Conservation (phyloP, 2,329 filamentous ascomycete species). For the Paecilomyces dactylethromorphus region DNA sequence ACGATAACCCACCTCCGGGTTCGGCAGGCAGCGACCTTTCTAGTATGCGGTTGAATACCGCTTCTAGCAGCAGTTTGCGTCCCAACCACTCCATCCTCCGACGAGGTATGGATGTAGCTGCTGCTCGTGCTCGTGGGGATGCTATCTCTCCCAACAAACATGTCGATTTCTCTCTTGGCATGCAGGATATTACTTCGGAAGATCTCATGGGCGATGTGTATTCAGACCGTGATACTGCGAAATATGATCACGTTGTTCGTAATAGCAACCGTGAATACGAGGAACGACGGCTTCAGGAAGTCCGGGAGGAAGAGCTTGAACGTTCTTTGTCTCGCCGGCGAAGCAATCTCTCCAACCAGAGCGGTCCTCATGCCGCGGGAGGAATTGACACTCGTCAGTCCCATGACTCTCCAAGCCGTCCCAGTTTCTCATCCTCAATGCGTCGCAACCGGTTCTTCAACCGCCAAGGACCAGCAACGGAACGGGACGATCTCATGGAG, state of each 20-base stretch:
- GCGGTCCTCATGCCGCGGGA: constrained; percentile 13
- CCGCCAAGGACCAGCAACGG: constrained; percentile 28
- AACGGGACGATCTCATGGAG: constrained; percentile 38
- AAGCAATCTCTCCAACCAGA: background rate
- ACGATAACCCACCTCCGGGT: constrained; percentile 34
- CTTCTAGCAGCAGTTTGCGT: constrained; percentile 19
- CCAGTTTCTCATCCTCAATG: constrained; percentile 28
- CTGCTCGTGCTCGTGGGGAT: constrained; percentile 48
- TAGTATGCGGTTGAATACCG: constrained; percentile 22
- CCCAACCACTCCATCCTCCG: constrained; percentile 51
- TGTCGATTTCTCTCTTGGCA: constrained; percentile 66
- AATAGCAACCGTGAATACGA: constrained; percentile 32
- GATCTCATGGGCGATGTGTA: constrained; percentile 61
- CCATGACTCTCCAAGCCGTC: constrained; percentile 13
- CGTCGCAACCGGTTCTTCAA: constrained; percentile 59
- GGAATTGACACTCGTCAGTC: constrained; percentile 15
- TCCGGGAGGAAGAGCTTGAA: constrained; percentile 3
- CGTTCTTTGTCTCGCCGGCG: background rate
- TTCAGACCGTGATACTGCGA: constrained; percentile 44
- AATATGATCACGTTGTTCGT: constrained; percentile 35
- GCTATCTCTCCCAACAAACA: constrained; percentile 55
- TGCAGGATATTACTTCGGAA: constrained; percentile 51
- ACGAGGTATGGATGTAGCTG: constrained; percentile 37
- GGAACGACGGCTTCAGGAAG: constrained; percentile 32
- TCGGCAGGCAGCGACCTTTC: constrained; percentile 10